Evolutionary conservation across 148 eudicot species (phyloP).

Genomic region (Vaccinium corymbosum): DNA sequence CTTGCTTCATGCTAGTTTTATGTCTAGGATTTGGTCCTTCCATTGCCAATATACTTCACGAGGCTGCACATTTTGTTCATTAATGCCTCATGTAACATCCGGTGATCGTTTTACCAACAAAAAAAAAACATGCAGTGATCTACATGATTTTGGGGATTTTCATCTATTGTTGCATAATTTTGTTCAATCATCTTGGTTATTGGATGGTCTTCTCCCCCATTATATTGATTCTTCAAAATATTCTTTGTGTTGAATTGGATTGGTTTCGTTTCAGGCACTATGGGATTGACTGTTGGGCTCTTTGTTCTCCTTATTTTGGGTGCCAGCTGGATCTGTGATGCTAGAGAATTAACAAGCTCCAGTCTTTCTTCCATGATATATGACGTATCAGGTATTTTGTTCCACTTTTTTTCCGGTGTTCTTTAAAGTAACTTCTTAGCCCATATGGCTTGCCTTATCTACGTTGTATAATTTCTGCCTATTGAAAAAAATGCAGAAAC

Average conservation of each 20-base stretch:
- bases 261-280: slow-evolving; percentile 23
- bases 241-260: neutral
- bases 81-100: neutral
- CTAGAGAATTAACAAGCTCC: slow-evolving; percentile 31
- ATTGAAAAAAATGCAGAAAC: neutral
- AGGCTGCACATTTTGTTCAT: neutral
- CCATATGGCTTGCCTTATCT: neutral
- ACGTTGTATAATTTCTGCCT: neutral
- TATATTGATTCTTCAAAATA: neutral
- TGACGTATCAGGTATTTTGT: slow-evolving; percentile 26
- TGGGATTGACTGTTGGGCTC: slow-evolving; percentile 29
- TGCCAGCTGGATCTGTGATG: slow-evolving; percentile 32
- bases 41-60: neutral
- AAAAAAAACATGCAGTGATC: neutral
- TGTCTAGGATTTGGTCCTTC: neutral
- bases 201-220: neutral
- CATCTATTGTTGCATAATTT: neutral
- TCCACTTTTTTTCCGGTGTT: neutral
- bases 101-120: too few species aligned
- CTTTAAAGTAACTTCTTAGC: neutral
- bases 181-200: neutral
- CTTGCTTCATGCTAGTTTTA: neutral
- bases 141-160: neutral
- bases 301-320: slow-evolving; percentile 30
- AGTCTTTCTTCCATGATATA: neutral